Evolutionary conservation across 2,329 filamentous ascomycete species (phyloP), one percentile per base, ranked within the genome.

Genomic region (Drechslerella coelobrocha): DNA sequence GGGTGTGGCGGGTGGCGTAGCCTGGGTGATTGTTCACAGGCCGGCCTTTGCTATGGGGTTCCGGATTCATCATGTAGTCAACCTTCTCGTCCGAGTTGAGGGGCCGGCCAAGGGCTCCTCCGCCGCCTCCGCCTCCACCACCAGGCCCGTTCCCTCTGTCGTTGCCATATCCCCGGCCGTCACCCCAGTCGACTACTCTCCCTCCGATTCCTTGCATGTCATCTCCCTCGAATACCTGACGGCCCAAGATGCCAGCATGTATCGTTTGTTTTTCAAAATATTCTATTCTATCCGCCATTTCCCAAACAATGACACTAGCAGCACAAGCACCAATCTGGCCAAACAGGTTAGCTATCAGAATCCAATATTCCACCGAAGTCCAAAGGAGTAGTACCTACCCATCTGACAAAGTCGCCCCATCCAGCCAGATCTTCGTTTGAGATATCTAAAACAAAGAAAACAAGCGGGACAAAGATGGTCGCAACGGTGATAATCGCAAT

Each of bases 211-310:
- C 81, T 59, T 93, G 90, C 88, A 94, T 95, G 77, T 96, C 92
- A 76, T 97, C 92, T 2, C 92, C 92, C 75, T 97, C 92, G 76
- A 96, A 96, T 0, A 97, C 87, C 77, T 97, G 92, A 73, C 92
- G 84, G 2, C 92, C 92, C 0, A 97, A 81, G 61, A 97, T 95
- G 0, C 92, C 92, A 75, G 96, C 92, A 79, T 95, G 96, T 79
- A 92, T 91, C 78, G 96, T 92, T 78, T 96, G 92, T 74, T 92
- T 86, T 80, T 97, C 92, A 72, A 96, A 79, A 0, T 92, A 91
- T 78, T 97, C 92, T 52, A 97, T 97, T 24, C 92, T 85, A 79
- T 97, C 92, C 2, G 97, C 92, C 92, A 92, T 97, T 79, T 97
- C 92, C 92, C 92, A 97, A 1, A 97, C 92, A 21, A 96, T 90